phyloP scores from a whole-genome alignment of 2,329 filamentous ascomycete species.

The Fusarium coffeatum region DNA sequence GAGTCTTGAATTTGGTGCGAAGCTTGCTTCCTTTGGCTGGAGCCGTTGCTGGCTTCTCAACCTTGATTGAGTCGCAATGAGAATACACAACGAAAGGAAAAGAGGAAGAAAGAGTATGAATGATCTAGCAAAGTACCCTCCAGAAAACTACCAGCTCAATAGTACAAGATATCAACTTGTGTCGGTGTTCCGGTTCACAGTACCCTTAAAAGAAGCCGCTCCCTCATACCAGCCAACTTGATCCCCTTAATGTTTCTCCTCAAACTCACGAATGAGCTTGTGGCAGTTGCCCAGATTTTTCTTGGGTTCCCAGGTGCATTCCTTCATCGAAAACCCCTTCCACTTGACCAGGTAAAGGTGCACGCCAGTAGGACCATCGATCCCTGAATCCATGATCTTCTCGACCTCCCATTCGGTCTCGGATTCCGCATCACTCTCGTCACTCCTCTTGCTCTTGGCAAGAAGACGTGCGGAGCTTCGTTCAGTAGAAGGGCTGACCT shows the following conservation, averaged over 20 bases:
- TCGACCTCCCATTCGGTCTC: slow-evolving; percentile 61
- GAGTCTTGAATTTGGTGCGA: slow-evolving; percentile 47
- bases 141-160: not conserved
- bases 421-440: slow-evolving; percentile 14
- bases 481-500: not conserved
- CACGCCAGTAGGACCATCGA: slow-evolving; percentile 53
- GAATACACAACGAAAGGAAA: not conserved
- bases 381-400: slow-evolving; percentile 55
- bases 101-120: not conserved
- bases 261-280: slow-evolving; percentile 52
- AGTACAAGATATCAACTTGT: not conserved
- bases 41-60: slow-evolving; percentile 41
- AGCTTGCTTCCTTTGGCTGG: slow-evolving; percentile 50
- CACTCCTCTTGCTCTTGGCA: slow-evolving; percentile 20
- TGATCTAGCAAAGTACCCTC: no score
- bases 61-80: slow-evolving; percentile 37
- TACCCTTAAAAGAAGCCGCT: not conserved
- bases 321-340: slow-evolving; percentile 57
- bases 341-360: slow-evolving; percentile 65
- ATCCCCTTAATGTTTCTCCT: slow-evolving; percentile 34
- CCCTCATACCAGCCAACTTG: not conserved
- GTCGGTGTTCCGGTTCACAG: not conserved
- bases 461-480: slow-evolving; percentile 15
- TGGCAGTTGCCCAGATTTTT: slow-evolving; percentile 56
- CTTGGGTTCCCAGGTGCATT: slow-evolving; percentile 67